Conservation (phyloP, 2,329 filamentous ascomycete genomes). For the Ramularia endophylla region DNA sequence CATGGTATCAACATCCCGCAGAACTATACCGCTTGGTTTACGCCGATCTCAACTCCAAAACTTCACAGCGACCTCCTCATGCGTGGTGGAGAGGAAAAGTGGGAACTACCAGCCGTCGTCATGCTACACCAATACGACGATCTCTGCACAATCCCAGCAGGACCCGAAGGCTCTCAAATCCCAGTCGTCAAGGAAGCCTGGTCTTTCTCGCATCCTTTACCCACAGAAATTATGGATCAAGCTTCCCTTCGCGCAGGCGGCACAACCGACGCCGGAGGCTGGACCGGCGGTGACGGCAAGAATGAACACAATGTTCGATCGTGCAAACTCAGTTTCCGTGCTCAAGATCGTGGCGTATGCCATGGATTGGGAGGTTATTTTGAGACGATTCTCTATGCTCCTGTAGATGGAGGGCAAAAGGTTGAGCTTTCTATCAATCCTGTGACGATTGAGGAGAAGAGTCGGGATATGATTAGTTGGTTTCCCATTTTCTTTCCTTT, state of each 20-base stretch:
- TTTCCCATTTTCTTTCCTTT: conserved; percentile 98
- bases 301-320: conserved; percentile 91
- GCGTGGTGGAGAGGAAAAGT: conserved; percentile 58
- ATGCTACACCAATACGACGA: conserved; percentile 87
- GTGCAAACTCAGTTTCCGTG: conserved; percentile 71
- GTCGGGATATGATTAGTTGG: conserved; percentile 98
- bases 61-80: conserved; percentile 73
- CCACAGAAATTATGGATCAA: conserved; percentile 51
- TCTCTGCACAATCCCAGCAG: conserved; percentile 53
- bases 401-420: conserved; percentile 38
- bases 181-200: conserved; percentile 66
- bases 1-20: conserved; percentile 90
- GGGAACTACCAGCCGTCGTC: conserved; percentile 91
- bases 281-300: conserved; percentile 68
- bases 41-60: conserved; percentile 83
- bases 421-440: conserved; percentile 91
- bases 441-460: conserved; percentile 85
- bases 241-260: conserved; percentile 54
- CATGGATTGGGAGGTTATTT: conserved; percentile 95
- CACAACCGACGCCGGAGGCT: conserved; percentile 63
- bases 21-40: conserved; percentile 88
- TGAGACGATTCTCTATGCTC: conserved; percentile 82
- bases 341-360: conserved; percentile 71
- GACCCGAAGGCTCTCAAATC: conserved; percentile 32
- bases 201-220: conserved; percentile 75